Conservation (phyloP, 768 basidiomycete genomes). For the Russula vinacea region DNA sequence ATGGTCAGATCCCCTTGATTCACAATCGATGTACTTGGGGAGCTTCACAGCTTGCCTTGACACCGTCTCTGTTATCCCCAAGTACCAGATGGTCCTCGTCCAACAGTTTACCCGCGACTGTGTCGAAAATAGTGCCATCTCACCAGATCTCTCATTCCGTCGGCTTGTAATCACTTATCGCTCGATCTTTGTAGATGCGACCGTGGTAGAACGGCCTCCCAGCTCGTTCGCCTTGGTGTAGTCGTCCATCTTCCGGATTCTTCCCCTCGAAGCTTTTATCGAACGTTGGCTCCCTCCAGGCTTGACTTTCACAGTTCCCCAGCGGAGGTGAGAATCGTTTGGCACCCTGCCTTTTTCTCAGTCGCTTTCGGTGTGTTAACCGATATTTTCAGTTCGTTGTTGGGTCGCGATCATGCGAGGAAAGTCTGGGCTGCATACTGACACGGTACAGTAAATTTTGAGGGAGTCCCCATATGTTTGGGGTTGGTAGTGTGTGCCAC, state of each 20-base stretch:
- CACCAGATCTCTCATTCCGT: not conserved
- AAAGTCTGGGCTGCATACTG: not conserved
- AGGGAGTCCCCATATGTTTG: not conserved
- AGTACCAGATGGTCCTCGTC: no score
- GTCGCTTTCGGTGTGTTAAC: not conserved
- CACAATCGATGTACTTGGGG: no score
- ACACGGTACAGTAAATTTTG: not conserved
- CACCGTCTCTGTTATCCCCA: not conserved
- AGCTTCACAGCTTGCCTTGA: not conserved
- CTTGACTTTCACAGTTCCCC: not conserved
- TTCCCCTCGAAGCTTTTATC: not conserved
- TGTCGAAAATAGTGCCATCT: not conserved
- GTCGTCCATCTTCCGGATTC: not conserved
- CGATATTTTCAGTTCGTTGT: not conserved
- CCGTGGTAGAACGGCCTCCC: not conserved
- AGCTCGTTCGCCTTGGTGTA: not conserved
- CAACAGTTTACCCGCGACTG: not conserved
- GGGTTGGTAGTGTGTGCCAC: not conserved
- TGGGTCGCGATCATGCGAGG: not conserved
- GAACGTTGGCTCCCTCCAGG: not conserved
- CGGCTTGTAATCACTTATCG: not conserved
- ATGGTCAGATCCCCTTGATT: not conserved
- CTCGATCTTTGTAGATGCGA: not conserved
- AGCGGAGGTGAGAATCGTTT: not conserved
- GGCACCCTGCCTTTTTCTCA: not conserved